A percentile compares a stretch with the other conserved stretches of the same genome.
Conservation (phyloP, 495 filamentous ascomycete genomes). For the Tetracladium marchalianum region DNA sequence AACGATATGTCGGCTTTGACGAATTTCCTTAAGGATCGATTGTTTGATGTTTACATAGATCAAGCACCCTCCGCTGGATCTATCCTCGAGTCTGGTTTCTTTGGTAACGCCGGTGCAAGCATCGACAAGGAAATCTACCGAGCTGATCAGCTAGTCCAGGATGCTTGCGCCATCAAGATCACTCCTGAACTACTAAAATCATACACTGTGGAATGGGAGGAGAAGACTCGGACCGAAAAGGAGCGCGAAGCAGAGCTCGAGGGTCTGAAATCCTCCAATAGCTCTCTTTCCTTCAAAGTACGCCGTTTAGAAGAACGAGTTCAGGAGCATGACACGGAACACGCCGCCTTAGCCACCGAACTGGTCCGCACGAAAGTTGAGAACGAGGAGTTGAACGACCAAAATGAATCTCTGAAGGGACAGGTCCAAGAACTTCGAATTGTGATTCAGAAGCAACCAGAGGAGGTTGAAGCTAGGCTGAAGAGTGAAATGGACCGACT, state of each 20-base stretch:
- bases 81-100: conserved; percentile 93
- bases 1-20: conserved; percentile 83
- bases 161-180: conserved; percentile 85
- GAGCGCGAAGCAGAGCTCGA: conserved; percentile 82
- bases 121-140: conserved; percentile 93
- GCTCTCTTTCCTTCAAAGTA: conserved; percentile 56
- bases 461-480: conserved; percentile 75
- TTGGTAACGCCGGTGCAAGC: conserved; percentile 73
- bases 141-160: conserved; percentile 84
- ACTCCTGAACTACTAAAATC: conserved; percentile 65
- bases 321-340: conserved; percentile 84
- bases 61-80: conserved; percentile 76
- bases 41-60: conserved; percentile 97
- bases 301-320: conserved; percentile 78
- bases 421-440: conserved; percentile 75
- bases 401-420: conserved; percentile 74
- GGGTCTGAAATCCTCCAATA: conserved; percentile 51
- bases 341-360: conserved; percentile 84
- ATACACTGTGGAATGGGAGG: conserved; percentile 88
- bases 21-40: conserved; percentile 78
- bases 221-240: conserved; percentile 65
- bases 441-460: conserved; percentile 81
- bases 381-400: conserved; percentile 78
- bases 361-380: conserved; percentile 86
- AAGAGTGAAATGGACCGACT: conserved; percentile 82